Evolutionary conservation across 2,329 filamentous ascomycete genomes (phyloP).

Genomic region (Fusarium abutilonis): DNA sequence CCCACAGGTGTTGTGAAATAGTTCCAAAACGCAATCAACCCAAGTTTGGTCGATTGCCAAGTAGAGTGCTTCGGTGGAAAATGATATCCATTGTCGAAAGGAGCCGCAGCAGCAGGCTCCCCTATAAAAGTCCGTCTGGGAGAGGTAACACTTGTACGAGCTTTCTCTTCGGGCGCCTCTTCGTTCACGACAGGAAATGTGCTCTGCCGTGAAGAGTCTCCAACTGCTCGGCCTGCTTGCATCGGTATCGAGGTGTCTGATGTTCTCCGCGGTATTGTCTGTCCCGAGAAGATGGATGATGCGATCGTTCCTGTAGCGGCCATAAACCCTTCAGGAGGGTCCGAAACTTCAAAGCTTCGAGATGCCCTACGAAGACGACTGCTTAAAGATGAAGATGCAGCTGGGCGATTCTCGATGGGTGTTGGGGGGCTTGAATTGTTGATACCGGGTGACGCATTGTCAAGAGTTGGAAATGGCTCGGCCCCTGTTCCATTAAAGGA

Average conservation of each 20-base stretch:
- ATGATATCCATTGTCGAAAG: constrained; percentile 72
- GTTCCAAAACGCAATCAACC: constrained; percentile 70
- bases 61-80: constrained; percentile 70
- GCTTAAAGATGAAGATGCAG: constrained; percentile 48
- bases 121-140: constrained; percentile 20
- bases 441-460: constrained; percentile 35
- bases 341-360: constrained; percentile 57
- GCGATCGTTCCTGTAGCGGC: constrained; percentile 59
- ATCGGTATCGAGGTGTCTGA: constrained; percentile 35
- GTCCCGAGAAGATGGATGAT: constrained; percentile 51
- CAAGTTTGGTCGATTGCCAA: constrained; percentile 67
- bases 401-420: constrained; percentile 38
- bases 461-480: constrained; percentile 45
- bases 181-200: constrained; percentile 35
- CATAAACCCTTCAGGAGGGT: constrained; percentile 58
- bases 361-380: constrained; percentile 49
- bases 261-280: constrained; percentile 30
- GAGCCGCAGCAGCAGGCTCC: constrained; percentile 49
- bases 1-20: constrained; percentile 80
- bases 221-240: constrained; percentile 32
- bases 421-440: constrained; percentile 15
- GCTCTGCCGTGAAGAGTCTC: constrained; percentile 39
- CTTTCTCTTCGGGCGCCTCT: constrained; percentile 31
- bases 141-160: constrained; percentile 4
- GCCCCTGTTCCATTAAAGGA: constrained; percentile 31